Base-by-base conservation (phyloP, 805 yeast genomes). In the Metschnikowia drakensbergensis region DNA sequence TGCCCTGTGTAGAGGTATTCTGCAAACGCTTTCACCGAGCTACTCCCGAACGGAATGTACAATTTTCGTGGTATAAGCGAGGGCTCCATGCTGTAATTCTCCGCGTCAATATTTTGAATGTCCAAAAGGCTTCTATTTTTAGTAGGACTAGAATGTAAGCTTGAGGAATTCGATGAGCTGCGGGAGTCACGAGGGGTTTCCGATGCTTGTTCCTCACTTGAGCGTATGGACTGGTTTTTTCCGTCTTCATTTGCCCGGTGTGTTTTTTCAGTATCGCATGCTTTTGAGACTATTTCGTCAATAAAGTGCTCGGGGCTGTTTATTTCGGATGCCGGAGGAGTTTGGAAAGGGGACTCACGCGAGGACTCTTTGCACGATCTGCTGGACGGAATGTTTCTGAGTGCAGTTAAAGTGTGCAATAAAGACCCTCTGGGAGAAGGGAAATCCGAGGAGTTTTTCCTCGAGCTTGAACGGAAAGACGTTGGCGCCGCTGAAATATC, bases 1-100 rank as follows among this genome's bases (percentile, higher is more conserved):
- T 86, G 90, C 1, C 94, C 95, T 4, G 91, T 86, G 58, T 83
- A 85, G 47, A 87, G 70, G 61, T 81, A 87, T 59, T 86, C 94
- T 27, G 83, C 71, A 54, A 86, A 77, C 2, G 89, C 89, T 48
- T 74, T 74, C 11, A 85, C 79, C 0, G 88, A 78, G 0, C 68
- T 61, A 1, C 84, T 80, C 2, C 82, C 63, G 66, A 83, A 84
- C 3, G 95, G 94, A 53, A 87, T 62, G 54, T 83, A 86, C 27
- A 87, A 61, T 13, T 81, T 74, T 51, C 95, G 72, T 11, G 95
- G 94, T 33, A 84, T 74, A 48, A 80, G 69, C 32, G 84, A 64
- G 5, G 88, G 83, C 55, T 84, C 89, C 65, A 84, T 66, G 36
- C 53, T 55, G 52, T 65, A 71, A 42, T 60, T 58, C 0, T 63